Conservation (phyloP, 257 asterid species). For the Solanum dulcamara region DNA sequence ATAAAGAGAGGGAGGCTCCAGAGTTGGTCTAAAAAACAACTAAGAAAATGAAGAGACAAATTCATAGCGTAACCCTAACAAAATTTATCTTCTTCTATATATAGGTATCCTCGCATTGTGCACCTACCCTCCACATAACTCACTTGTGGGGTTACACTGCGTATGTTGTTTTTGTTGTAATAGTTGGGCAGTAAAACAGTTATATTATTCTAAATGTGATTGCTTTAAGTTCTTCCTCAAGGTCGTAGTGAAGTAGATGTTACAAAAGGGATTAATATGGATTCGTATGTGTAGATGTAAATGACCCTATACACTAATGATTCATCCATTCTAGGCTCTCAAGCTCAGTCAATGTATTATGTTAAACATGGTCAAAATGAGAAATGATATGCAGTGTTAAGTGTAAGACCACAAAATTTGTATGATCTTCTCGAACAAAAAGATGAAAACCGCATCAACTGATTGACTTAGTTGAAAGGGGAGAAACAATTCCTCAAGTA, state of each 20-base stretch:
- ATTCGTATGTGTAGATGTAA: neutral
- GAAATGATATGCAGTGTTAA: neutral
- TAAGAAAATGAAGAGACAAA: neutral
- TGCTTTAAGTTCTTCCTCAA: neutral
- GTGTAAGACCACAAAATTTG: neutral
- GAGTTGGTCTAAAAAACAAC: neutral
- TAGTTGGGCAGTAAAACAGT: neutral
- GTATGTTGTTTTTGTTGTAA: neutral
- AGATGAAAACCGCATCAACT: neutral
- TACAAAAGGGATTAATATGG: neutral
- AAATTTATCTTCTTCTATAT: neutral
- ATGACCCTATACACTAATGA: neutral
- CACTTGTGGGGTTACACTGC: neutral
- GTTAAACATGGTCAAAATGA: neutral
- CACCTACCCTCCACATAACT: neutral
- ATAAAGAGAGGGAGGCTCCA: neutral
- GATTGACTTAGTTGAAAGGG: neutral
- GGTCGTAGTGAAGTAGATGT: neutral
- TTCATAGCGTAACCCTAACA: neutral
- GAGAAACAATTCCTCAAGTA: neutral
- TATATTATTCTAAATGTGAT: neutral
- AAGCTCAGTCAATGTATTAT: neutral
- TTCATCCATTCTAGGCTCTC: neutral
- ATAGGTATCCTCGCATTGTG: neutral
- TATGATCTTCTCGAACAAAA: neutral